Conservation (phyloP, 129 eudicot genomes). For the Ambrosia artemisiifolia region DNA sequence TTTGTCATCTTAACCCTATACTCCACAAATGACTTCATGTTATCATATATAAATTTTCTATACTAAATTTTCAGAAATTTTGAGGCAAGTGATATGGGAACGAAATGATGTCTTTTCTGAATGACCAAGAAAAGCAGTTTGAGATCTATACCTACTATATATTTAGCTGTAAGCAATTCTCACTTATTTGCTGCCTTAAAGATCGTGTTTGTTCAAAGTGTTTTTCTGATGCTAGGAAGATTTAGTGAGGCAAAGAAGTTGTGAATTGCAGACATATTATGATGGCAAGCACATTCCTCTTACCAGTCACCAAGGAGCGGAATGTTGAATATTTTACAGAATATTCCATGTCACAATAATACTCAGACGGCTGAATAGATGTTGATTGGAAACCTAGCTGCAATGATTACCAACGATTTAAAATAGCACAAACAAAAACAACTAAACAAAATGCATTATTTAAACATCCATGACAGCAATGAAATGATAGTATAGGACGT, state of each 20-base stretch:
- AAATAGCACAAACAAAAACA: neutral
- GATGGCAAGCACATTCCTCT: constrained; percentile 20
- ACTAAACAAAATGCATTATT: constrained; percentile 12
- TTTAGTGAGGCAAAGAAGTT: constrained; percentile 5
- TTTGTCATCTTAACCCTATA: neutral
- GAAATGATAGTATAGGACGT: neutral
- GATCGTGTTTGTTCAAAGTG: neutral
- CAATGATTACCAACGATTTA: constrained; percentile 20
- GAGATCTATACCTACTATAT: constrained; percentile 10
- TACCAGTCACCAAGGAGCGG: constrained; percentile 59
- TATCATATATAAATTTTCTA: neutral
- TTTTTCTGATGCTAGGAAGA: constrained; percentile 20
- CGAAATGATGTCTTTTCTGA: neutral
- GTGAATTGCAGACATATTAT: constrained; percentile 2
- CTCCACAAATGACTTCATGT: neutral
- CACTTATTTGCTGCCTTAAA: constrained; percentile 3
- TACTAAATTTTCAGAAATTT: constrained; percentile 9
- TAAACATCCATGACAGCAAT: constrained; percentile 13
- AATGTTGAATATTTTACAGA: constrained; percentile 91
- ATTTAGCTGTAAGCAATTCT: constrained; percentile 13
- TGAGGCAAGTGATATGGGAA: constrained; percentile 7
- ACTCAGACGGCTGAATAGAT: constrained; percentile 49
- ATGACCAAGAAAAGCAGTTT: constrained; percentile 7
- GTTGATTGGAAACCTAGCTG: constrained; percentile 52
- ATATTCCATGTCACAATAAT: constrained; percentile 91